Percentiles rank a stretch among this genome's conserved stretches.
phyloP scores from a whole-genome alignment of 371 early-diverging fungal species.

The Cokeromyces recurvatus region DNA sequence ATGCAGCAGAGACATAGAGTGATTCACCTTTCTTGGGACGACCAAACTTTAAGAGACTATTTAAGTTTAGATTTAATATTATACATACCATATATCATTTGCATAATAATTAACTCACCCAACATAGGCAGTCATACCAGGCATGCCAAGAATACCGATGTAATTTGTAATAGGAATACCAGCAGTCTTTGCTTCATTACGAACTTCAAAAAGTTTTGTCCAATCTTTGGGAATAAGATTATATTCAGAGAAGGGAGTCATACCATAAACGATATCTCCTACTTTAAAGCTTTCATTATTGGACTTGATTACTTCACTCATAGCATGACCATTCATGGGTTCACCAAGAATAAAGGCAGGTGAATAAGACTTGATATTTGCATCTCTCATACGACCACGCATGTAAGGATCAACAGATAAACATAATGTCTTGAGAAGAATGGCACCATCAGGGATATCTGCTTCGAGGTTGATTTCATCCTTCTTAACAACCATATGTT shows the following conservation, averaged over 20 bases:
- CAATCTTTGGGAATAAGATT: conserved; percentile 22
- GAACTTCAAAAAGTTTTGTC: conserved; percentile 15
- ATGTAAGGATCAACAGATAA: conserved; percentile 45
- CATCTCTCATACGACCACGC: conserved; percentile 61
- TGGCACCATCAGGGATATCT: conserved; percentile 44
- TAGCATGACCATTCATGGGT: conserved; percentile 48
- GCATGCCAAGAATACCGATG: conserved; percentile 51
- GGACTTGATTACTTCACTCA: conserved; percentile 55
- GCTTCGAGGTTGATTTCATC: conserved; percentile 38
- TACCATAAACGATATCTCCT: conserved; percentile 53
- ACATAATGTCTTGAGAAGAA: conserved; percentile 42
- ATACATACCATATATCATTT: neutral
- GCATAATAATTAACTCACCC: conserved; percentile 19
- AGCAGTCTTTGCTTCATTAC: conserved; percentile 31
- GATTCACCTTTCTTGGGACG: conserved; percentile 47
- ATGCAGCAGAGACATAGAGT: conserved; percentile 50
- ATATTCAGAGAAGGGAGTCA: conserved; percentile 43
- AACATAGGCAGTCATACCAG: conserved; percentile 43
- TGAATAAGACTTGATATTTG: conserved; percentile 36
- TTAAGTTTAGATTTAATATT: neutral
- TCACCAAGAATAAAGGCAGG: conserved; percentile 51
- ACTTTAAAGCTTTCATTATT: conserved; percentile 44
- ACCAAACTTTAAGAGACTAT: conserved; percentile 26
- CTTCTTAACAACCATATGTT: conserved; percentile 46
- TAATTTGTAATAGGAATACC: conserved; percentile 42